These are phyloP conservation scores for Firmiana major DNA, from an alignment of 345 rosid species.

Conservation along the genomic window DNA sequence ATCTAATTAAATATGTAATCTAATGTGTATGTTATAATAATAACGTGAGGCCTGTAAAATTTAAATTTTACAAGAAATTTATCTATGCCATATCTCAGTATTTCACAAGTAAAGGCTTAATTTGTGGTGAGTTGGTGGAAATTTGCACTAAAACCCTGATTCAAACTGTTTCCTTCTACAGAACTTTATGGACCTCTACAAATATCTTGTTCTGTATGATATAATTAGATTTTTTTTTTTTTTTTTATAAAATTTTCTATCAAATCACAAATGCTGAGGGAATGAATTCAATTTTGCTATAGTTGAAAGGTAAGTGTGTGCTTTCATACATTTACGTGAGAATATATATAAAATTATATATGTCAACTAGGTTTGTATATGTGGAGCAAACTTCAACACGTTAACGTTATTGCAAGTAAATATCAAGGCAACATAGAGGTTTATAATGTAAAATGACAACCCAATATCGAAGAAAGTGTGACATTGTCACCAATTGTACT, in stretches of 20 bases:
- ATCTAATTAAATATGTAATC: too few species aligned
- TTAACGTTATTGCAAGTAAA: background rate
- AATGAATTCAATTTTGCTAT: background rate
- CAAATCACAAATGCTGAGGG: background rate
- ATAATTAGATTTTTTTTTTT: too few species aligned
- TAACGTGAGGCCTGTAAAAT: too few species aligned
- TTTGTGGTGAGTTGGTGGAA: background rate
- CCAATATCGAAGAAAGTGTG: background rate
- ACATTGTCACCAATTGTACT: background rate
- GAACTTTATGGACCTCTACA: background rate
- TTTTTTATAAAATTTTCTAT: too few species aligned
- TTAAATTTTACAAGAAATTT: too few species aligned
- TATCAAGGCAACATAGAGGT: background rate
- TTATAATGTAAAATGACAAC: background rate
- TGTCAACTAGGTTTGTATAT: background rate
- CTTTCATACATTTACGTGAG: too few species aligned
- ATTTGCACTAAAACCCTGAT: background rate
- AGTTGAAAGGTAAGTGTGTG: background rate
- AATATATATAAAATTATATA: too few species aligned
- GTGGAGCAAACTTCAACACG: background rate
- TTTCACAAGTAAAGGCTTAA: background rate
- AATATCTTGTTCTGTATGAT: background rate
- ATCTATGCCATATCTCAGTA: too few species aligned
- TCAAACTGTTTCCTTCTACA: background rate
- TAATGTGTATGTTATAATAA: too few species aligned